Conservation (phyloP, 306 rosid genomes). For the Corylus heterophylla region DNA sequence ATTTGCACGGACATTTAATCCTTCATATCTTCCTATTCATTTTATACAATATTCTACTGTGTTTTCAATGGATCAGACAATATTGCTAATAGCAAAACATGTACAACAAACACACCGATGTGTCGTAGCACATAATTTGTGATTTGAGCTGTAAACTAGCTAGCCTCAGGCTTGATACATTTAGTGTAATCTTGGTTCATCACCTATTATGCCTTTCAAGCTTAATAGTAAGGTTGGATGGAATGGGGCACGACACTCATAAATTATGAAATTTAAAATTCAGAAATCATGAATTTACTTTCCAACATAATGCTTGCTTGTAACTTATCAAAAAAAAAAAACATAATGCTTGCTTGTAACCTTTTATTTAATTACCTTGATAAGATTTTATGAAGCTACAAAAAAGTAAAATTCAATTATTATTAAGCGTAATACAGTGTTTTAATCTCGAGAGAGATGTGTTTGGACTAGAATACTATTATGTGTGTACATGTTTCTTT, state of each 20-base stretch:
- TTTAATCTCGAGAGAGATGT: background rate
- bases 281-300: background rate
- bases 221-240: background rate
- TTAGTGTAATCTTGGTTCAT: background rate
- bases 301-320: background rate
- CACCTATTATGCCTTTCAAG: background rate
- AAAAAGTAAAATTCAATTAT: too few relatives aligned
- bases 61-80: slow-evolving; percentile 16
- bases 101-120: slow-evolving; percentile 15
- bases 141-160: background rate
- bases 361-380: background rate
- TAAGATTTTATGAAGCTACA: background rate
- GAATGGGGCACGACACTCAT: background rate
- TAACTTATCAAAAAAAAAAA: too few relatives aligned
- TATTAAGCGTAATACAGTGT: too few relatives aligned
- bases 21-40: slow-evolving; percentile 21
- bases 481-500: background rate
- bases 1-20: slow-evolving; percentile 11
- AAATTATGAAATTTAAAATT: background rate
- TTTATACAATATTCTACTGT: slow-evolving; percentile 10
- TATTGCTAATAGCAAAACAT: slow-evolving; percentile 13
- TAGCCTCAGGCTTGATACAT: background rate
- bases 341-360: background rate
- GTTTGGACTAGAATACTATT: background rate
- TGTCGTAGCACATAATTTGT: background rate